Conservation (phyloP, 805 yeast species). For the Starmerella kuoi region DNA sequence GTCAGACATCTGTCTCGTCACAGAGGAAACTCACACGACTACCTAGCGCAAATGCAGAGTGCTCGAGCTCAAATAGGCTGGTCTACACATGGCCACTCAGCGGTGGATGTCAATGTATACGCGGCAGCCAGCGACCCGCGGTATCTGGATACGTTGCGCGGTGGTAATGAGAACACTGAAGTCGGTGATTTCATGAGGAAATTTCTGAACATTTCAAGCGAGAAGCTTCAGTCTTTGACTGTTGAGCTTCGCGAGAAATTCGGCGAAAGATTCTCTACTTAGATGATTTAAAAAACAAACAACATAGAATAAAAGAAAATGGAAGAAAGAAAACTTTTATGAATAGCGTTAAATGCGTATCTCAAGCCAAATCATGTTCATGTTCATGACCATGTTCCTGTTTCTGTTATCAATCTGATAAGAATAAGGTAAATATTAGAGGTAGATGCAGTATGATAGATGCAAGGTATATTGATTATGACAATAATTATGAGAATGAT, state of each 20-base stretch:
- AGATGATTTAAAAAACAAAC: not conserved
- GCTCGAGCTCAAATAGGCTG: slow-evolving; percentile 85
- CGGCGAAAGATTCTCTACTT: slow-evolving; percentile 8
- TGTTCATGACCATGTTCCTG: too few relatives aligned
- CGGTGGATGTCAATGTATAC: slow-evolving; percentile 88
- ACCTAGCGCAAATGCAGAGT: slow-evolving; percentile 60
- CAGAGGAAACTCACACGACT: slow-evolving; percentile 32
- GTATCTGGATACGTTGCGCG: slow-evolving; percentile 27
- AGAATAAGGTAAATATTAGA: too few relatives aligned
- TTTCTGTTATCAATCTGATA: too few relatives aligned
- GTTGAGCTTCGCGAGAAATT: slow-evolving; percentile 18
- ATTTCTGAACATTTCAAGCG: slow-evolving; percentile 30
- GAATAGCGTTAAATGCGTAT: too few relatives aligned
- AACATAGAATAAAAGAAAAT: not conserved
- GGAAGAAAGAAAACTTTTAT: too few relatives aligned
- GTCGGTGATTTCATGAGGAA: slow-evolving; percentile 62
- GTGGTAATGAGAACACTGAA: slow-evolving; percentile 79
- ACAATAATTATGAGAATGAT: too few relatives aligned
- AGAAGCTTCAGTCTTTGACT: slow-evolving; percentile 24
- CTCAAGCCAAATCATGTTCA: too few relatives aligned
- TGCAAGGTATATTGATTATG: too few relatives aligned
- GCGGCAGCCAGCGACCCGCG: slow-evolving; percentile 42
- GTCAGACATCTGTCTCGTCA: slow-evolving; percentile 33
- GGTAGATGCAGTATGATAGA: too few relatives aligned
- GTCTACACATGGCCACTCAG: slow-evolving; percentile 94